Percentiles rank a stretch among this genome's conserved stretches.
Conservation (phyloP, 2,329 filamentous ascomycete species). For the Sphaerulina vaccinii region DNA sequence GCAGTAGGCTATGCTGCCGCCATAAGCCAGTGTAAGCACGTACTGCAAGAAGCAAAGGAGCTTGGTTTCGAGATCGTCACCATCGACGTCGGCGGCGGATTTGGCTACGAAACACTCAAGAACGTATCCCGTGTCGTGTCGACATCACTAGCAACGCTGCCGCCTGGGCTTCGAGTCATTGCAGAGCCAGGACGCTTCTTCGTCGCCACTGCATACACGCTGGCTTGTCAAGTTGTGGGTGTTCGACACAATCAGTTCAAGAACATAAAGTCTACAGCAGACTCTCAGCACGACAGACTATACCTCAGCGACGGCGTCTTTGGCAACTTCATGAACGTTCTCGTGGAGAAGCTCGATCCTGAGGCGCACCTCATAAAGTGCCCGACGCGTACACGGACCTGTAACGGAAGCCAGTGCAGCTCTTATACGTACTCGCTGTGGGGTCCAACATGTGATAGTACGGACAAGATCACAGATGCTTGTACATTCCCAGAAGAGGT, state of each 20-base stretch:
- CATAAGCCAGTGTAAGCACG: neutral
- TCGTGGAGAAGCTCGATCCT: neutral
- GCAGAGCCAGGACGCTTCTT: neutral
- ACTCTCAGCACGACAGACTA: neutral
- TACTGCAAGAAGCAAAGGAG: neutral
- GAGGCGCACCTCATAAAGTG: neutral
- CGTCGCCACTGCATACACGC: neutral
- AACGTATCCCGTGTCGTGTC: neutral
- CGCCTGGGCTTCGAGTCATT: neutral
- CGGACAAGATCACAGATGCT: neutral
- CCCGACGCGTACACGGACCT: neutral
- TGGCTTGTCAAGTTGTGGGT: neutral
- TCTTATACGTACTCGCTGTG: neutral
- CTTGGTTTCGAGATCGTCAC: neutral
- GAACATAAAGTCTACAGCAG: neutral
- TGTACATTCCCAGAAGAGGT: neutral
- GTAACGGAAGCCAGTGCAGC: neutral
- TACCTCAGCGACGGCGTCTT: neutral
- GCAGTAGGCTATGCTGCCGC: neutral
- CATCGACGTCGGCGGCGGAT: neutral
- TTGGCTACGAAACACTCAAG: neutral
- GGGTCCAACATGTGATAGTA: neutral
- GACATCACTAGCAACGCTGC: neutral
- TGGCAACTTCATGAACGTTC: neutral
- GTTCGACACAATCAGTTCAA: neutral